Evolutionary conservation across 306 rosid species (phyloP).

Genomic region (Astragalus membranaceus): DNA sequence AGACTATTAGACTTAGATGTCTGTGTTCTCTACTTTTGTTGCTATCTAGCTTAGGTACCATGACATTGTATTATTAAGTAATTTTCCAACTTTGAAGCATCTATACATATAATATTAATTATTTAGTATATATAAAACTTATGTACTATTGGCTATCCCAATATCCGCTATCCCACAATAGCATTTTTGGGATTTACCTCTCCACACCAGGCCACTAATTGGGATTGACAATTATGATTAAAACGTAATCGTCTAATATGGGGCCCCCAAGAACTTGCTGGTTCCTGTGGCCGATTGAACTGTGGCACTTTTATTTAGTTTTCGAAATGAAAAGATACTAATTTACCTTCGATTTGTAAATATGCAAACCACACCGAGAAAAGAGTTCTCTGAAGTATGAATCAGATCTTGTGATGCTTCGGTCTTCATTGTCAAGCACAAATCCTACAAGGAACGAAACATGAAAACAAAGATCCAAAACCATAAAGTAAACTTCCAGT

Average conservation of each 20-base stretch:
- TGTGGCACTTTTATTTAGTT: not conserved
- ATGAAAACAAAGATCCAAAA: not conserved
- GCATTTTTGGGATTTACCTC: no score
- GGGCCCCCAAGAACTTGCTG: not conserved
- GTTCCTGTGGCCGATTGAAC: not conserved
- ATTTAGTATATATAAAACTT: no score
- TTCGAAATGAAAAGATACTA: not conserved
- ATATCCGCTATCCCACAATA: no score
- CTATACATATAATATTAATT: no score
- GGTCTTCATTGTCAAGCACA: slow-evolving; percentile 76
- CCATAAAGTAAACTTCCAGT: not conserved
- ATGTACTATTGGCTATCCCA: no score
- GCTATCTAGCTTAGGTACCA: no score
- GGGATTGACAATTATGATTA: no score
- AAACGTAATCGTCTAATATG: not conserved
- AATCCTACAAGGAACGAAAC: slow-evolving; percentile 48
- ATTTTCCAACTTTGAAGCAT: no score
- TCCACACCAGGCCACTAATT: no score
- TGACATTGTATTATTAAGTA: no score
- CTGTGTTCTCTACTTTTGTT: no score
- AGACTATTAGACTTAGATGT: no score
- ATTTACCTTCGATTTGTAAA: slow-evolving; percentile 61
- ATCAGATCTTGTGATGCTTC: slow-evolving; percentile 86
- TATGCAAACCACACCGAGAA: slow-evolving; percentile 68
- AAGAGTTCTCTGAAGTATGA: slow-evolving; percentile 71